Evolutionary conservation across 805 yeast species (phyloP).

Genomic region (Danielia oregonensis): DNA sequence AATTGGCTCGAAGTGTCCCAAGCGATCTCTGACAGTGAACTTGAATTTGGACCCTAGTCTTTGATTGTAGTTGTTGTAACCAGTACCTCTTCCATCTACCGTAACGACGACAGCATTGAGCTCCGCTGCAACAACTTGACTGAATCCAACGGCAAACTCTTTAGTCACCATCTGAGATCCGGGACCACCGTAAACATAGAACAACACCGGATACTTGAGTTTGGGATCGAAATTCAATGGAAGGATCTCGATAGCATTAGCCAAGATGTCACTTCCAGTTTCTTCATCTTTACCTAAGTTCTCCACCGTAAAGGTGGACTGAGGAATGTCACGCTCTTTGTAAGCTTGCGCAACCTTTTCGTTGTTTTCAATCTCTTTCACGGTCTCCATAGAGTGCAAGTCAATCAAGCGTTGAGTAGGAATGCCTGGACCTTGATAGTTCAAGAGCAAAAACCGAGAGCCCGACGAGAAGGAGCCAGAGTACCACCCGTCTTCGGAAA

Average conservation of each 20-base stretch:
- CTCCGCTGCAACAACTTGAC: constrained; percentile 73
- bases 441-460: constrained; percentile 62
- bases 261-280: constrained; percentile 42
- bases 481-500: constrained; percentile 59
- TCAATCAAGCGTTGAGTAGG: constrained; percentile 74
- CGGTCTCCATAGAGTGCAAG: constrained; percentile 25
- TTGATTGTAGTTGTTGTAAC: constrained; percentile 60
- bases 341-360: constrained; percentile 37
- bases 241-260: constrained; percentile 69
- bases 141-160: constrained; percentile 57
- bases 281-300: constrained; percentile 49
- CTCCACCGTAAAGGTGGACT: constrained; percentile 48
- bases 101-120: constrained; percentile 84
- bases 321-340: constrained; percentile 53
- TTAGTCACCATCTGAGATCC: constrained; percentile 81
- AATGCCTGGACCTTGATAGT: constrained; percentile 73
- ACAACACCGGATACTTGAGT: constrained; percentile 76
- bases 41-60: constrained; percentile 57
- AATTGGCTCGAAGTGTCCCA: constrained; percentile 77
- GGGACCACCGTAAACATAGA: constrained; percentile 94
- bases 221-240: constrained; percentile 68
- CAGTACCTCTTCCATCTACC: constrained; percentile 97
- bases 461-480: constrained; percentile 77
- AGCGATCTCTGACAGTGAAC: constrained; percentile 70
- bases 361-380: constrained; percentile 47